Conservation (phyloP, 2,329 filamentous ascomycete species). For the Fusarium armeniacum region DNA sequence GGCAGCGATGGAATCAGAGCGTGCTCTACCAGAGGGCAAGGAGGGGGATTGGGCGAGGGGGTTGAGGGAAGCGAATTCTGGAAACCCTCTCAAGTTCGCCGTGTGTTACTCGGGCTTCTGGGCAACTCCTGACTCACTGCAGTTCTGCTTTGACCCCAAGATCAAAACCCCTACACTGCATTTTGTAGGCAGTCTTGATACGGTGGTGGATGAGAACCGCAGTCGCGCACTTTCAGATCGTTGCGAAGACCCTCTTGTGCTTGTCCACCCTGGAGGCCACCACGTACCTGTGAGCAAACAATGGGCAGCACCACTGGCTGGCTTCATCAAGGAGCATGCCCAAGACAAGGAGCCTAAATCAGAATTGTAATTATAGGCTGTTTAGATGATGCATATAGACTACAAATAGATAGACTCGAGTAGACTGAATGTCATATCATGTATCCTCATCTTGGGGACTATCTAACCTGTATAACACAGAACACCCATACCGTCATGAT, state of each 20-base stretch:
- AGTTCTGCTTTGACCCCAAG: slow-evolving; percentile 76
- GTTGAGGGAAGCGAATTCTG: slow-evolving; percentile 65
- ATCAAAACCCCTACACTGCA: slow-evolving; percentile 85
- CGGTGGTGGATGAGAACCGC: slow-evolving; percentile 84
- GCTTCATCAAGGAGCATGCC: slow-evolving; percentile 71
- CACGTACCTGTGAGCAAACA: slow-evolving; percentile 88
- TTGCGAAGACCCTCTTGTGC: slow-evolving; percentile 67
- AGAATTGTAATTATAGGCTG: slow-evolving; percentile 40
- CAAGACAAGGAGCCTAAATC: slow-evolving; percentile 48
- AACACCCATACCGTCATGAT: slow-evolving; percentile 50
- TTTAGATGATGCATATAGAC: slow-evolving; percentile 28
- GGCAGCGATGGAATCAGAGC: slow-evolving; percentile 72
- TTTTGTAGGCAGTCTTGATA: slow-evolving; percentile 86
- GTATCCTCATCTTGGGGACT: slow-evolving; percentile 52
- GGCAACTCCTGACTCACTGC: slow-evolving; percentile 72
- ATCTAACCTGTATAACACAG: slow-evolving; percentile 57
- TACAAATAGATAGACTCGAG: slow-evolving; percentile 46
- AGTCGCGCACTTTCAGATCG: slow-evolving; percentile 76
- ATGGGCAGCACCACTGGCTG: slow-evolving; percentile 81
- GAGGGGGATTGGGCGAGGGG: slow-evolving; percentile 59
- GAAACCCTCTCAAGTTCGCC: slow-evolving; percentile 73
- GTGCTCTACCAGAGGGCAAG: slow-evolving; percentile 49
- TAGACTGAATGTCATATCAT: slow-evolving; percentile 50
- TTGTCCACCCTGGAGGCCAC: slow-evolving; percentile 89
- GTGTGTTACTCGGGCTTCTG: slow-evolving; percentile 84